Conservation (phyloP, 148 eudicot genomes). For the Cornus kousa region DNA sequence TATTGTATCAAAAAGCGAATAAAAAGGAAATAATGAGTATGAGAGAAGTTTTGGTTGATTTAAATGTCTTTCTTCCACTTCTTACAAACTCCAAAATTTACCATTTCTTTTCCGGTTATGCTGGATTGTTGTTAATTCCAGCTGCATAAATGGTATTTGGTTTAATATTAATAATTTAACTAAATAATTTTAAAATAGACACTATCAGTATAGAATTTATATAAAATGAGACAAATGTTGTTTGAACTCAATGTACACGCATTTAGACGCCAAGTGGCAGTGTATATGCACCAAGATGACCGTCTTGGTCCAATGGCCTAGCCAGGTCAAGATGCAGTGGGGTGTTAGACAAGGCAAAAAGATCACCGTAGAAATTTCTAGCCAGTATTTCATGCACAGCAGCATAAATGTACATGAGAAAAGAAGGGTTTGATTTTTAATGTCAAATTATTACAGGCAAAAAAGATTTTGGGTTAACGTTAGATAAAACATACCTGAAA, state of each 20-base stretch:
- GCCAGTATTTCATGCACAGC: background rate
- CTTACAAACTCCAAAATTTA: no score
- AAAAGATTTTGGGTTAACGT: conserved; percentile 10
- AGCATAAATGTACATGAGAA: background rate
- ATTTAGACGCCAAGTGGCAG: background rate
- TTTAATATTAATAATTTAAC: no score
- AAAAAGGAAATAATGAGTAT: background rate
- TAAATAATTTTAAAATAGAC: no score
- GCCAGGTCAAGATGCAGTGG: background rate
- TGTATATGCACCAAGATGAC: background rate
- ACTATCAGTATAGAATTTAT: no score
- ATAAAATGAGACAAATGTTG: conserved; percentile 1
- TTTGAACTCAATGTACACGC: background rate
- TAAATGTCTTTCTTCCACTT: no score
- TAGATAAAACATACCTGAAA: conserved; percentile 59
- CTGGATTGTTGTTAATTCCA: no score
- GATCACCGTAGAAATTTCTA: conserved; percentile 1
- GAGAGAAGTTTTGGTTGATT: no score
- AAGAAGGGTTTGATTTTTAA: background rate
- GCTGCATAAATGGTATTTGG: no score
- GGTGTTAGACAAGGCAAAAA: background rate
- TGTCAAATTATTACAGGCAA: background rate
- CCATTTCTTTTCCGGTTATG: no score
- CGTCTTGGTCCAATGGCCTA: background rate
- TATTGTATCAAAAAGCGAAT: no score